These are phyloP conservation scores for Saccharomycopsis lassenensis DNA, from an alignment of 805 yeast genomes.

Conservation along the genomic window DNA sequence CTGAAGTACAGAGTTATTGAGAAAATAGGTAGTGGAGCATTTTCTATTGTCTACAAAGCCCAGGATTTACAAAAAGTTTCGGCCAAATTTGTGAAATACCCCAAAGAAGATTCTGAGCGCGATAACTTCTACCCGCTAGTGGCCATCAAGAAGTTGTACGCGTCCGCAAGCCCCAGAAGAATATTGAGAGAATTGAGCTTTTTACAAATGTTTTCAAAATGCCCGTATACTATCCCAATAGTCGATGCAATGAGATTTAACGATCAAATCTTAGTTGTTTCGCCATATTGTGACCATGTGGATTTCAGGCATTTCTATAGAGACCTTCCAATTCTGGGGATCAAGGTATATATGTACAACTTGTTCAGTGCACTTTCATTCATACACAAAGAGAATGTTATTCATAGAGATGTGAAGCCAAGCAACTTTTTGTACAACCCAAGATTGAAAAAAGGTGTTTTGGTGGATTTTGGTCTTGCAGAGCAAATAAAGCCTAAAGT, in stretches of 20 bases:
- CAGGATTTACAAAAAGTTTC: constrained; percentile 35
- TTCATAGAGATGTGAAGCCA: constrained; percentile 89
- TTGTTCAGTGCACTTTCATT: constrained; percentile 63
- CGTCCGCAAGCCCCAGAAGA: constrained; percentile 88
- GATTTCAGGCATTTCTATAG: constrained; percentile 84
- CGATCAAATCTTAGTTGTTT: constrained; percentile 87
- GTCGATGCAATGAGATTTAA: constrained; percentile 78
- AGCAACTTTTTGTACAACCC: constrained; percentile 60
- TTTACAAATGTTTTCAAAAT: constrained; percentile 56
- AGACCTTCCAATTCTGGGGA: constrained; percentile 68
- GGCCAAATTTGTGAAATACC: constrained; percentile 31
- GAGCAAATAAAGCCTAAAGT: constrained; percentile 43
- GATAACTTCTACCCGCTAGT: constrained; percentile 29
- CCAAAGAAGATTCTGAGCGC: not conserved
- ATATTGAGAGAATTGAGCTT: constrained; percentile 80
- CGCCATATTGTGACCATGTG: constrained; percentile 84
- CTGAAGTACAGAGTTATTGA: constrained; percentile 26
- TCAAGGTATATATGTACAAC: constrained; percentile 71
- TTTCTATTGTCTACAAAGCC: constrained; percentile 76
- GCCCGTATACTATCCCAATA: constrained; percentile 73
- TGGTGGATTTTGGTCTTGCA: constrained; percentile 90
- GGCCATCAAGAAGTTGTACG: constrained; percentile 88
- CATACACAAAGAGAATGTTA: constrained; percentile 60
- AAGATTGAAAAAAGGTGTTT: constrained; percentile 56
- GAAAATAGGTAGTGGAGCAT: constrained; percentile 78